Percentiles rank a stretch among this genome's conserved stretches.
Evolutionary conservation across 2,329 filamentous ascomycete genomes (phyloP).

Genomic region (Penicillium sp.): DNA sequence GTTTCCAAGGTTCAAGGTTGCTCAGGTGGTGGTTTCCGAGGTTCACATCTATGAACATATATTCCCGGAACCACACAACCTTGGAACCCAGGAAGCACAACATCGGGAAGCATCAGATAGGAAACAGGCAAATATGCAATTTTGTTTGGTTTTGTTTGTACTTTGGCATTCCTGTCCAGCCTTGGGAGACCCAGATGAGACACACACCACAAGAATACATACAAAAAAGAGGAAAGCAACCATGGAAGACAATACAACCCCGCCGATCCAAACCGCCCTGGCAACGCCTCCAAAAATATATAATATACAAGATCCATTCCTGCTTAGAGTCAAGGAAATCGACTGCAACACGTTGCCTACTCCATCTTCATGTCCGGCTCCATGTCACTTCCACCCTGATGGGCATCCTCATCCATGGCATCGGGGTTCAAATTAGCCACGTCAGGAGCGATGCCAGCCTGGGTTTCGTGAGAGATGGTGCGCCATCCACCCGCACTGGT

Average conservation of each 20-base stretch:
- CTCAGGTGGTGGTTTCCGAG: too few species aligned
- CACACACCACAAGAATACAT: background rate
- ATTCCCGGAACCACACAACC: too few species aligned
- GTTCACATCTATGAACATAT: too few species aligned
- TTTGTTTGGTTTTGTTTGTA: background rate
- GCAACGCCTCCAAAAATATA: conserved; percentile 8
- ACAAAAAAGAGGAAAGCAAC: background rate
- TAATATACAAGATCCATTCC: conserved; percentile 5
- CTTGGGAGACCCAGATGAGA: background rate
- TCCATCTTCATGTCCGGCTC: conserved; percentile 37
- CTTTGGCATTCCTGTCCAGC: background rate
- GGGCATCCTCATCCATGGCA: conserved; percentile 48
- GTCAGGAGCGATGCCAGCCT: conserved; percentile 38
- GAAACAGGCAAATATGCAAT: background rate
- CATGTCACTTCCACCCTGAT: conserved; percentile 36
- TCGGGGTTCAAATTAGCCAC: conserved; percentile 48
- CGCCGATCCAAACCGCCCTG: background rate
- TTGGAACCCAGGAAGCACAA: too few species aligned
- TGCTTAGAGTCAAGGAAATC: background rate
- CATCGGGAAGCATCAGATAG: too few species aligned
- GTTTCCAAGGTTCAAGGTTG: too few species aligned
- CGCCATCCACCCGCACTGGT: conserved; percentile 58
- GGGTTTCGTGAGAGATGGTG: conserved; percentile 56
- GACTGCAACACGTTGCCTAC: conserved; percentile 1
- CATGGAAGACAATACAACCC: background rate